Percentiles rank a stretch among this genome's conserved stretches.
These are phyloP conservation scores for Ustilago xerochloae DNA, from an alignment of 1,284 basidiomycete genomes.

Conservation along the genomic window DNA sequence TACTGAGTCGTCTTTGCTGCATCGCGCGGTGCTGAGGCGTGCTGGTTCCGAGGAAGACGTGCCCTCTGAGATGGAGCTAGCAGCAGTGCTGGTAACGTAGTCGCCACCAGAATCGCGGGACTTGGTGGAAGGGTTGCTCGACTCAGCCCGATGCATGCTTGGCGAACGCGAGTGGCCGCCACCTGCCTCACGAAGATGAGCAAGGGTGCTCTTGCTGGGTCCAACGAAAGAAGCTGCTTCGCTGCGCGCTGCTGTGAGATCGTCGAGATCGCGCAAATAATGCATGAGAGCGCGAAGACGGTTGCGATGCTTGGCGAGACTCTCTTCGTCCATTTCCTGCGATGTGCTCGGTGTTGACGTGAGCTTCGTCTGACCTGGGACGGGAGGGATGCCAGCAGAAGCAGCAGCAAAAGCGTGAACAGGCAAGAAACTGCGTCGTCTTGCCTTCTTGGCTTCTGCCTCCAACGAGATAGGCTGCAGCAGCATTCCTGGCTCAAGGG, in stretches of 20 bases:
- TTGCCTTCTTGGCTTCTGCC: slow-evolving; percentile 29
- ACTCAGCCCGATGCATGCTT: slow-evolving; percentile 37
- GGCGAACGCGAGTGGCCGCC: slow-evolving; percentile 23
- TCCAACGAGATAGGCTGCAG: slow-evolving; percentile 17
- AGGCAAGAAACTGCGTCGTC: slow-evolving; percentile 43
- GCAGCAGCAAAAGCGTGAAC: slow-evolving; percentile 20
- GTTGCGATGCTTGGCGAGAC: slow-evolving; percentile 72
- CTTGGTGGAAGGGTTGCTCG: slow-evolving; percentile 45
- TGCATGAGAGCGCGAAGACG: slow-evolving; percentile 90
- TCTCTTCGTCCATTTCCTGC: slow-evolving; percentile 38
- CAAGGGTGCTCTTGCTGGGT: slow-evolving; percentile 31
- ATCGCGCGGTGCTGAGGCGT: slow-evolving; percentile 25
- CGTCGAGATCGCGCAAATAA: slow-evolving; percentile 93
- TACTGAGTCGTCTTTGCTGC: slow-evolving; percentile 63
- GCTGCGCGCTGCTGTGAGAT: slow-evolving; percentile 71
- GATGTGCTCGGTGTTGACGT: neutral
- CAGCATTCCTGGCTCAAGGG: neutral
- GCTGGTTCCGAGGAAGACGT: slow-evolving; percentile 10
- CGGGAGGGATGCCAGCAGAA: neutral
- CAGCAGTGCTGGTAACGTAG: slow-evolving; percentile 32
- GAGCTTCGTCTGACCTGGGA: neutral
- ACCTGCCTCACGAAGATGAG: slow-evolving; percentile 24
- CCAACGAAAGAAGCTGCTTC: slow-evolving; percentile 24
- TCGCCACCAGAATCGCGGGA: slow-evolving; percentile 38
- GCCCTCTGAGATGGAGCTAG: slow-evolving; percentile 31